Evolutionary conservation across 805 yeast genomes (phyloP).

Genomic region (Candida insectalens): DNA sequence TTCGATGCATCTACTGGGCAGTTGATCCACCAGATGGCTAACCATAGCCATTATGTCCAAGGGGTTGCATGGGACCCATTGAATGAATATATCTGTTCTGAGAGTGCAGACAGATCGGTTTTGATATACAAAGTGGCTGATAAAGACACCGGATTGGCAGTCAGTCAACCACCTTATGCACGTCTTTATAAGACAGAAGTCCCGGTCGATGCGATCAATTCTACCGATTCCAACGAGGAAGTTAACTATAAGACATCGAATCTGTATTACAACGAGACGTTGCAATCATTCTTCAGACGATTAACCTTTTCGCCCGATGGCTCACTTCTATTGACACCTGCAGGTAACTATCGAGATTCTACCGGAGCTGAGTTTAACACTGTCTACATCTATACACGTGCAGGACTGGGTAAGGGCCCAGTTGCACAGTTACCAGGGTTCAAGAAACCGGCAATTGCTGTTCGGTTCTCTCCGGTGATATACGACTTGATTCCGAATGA

Average conservation of each 20-base stretch:
- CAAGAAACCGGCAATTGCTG: constrained; percentile 75
- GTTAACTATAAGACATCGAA: constrained; percentile 26
- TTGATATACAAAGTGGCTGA: constrained; percentile 47
- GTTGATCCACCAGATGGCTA: constrained; percentile 49
- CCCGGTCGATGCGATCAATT: constrained; percentile 33
- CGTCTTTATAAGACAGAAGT: constrained; percentile 47
- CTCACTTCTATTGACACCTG: constrained; percentile 60
- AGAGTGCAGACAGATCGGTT: constrained; percentile 81
- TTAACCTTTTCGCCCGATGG: constrained; percentile 90
- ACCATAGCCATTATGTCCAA: constrained; percentile 86
- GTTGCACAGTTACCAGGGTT: constrained; percentile 72
- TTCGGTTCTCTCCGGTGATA: constrained; percentile 62
- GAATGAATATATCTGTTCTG: constrained; percentile 70
- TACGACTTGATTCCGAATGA: constrained; percentile 29
- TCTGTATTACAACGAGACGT: constrained; percentile 75
- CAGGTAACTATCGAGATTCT: constrained; percentile 47
- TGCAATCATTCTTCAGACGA: constrained; percentile 85
- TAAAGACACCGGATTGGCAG: constrained; percentile 10
- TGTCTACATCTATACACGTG: constrained; percentile 70
- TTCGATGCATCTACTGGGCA: constrained; percentile 50
- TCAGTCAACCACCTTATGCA: constrained; percentile 31
- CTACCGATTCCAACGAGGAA: constrained; percentile 6
- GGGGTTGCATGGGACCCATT: constrained; percentile 96
- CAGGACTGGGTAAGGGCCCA: constrained; percentile 60
- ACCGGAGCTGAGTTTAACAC: constrained; percentile 37